These are phyloP conservation scores for Mycena kentingensis DNA, from an alignment of 768 basidiomycete species.

Conservation along the genomic window DNA sequence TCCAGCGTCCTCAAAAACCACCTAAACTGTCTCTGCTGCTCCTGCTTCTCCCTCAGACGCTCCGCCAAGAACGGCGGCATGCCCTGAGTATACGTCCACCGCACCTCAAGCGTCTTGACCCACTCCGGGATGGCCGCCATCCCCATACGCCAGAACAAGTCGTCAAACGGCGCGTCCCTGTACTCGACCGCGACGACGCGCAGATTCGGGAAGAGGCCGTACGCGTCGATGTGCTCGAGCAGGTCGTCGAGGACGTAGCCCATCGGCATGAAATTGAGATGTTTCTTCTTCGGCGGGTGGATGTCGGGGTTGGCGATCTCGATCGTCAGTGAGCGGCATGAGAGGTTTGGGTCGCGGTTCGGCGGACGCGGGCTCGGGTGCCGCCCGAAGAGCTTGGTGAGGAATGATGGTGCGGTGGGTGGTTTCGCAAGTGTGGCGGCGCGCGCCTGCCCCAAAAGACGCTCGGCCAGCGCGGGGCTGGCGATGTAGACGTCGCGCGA, in stretches of 20 bases:
- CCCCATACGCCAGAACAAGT: background rate
- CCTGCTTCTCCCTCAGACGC: background rate
- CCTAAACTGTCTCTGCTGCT: background rate
- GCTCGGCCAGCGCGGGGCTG: background rate
- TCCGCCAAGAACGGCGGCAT: background rate
- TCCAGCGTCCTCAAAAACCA: background rate
- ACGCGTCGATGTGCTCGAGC: background rate
- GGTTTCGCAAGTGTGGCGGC: background rate
- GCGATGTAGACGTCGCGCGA: background rate
- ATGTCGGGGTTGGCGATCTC: background rate
- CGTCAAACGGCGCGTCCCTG: conserved; percentile 1
- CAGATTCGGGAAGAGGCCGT: background rate
- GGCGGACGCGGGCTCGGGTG: background rate
- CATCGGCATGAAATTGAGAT: background rate
- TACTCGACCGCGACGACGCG: background rate
- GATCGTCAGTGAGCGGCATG: background rate
- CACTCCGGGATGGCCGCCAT: background rate
- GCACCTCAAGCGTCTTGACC: background rate
- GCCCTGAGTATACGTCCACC: background rate
- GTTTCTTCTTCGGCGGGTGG: background rate
- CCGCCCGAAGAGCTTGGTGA: background rate
- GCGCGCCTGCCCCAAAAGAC: background rate
- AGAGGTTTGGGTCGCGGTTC: background rate
- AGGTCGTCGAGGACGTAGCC: background rate
- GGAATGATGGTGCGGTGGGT: too few relatives aligned